These are phyloP conservation scores for Sporothrix brasiliensis DNA, from an alignment of 2,329 filamentous ascomycete genomes.

Conservation along the genomic window DNA sequence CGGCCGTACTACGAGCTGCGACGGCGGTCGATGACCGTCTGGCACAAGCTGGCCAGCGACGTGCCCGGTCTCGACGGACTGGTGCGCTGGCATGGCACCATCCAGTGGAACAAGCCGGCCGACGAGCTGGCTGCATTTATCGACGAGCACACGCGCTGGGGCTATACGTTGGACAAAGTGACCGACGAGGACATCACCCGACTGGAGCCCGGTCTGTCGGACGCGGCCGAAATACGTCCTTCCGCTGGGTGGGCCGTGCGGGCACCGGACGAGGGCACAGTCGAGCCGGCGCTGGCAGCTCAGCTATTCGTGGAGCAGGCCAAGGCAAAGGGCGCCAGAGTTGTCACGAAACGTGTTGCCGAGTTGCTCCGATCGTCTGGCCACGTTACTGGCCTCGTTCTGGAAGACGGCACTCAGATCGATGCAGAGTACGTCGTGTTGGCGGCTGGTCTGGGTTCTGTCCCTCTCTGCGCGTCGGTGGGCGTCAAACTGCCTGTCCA, in stretches of 20 bases:
- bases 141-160: constrained; percentile 39
- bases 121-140: constrained; percentile 37
- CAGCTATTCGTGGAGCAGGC: constrained; percentile 24
- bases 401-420: constrained; percentile 24
- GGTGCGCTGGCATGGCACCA: constrained; percentile 39
- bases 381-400: constrained; percentile 35
- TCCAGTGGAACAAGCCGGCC: constrained; percentile 38
- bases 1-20: constrained; percentile 42
- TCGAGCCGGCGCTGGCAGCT: constrained; percentile 41
- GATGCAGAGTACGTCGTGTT: constrained; percentile 41
- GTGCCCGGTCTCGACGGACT: constrained; percentile 37
- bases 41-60: constrained; percentile 36
- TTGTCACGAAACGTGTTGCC: neutral
- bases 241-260: constrained; percentile 36
- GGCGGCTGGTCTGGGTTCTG: constrained; percentile 41
- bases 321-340: neutral
- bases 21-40: constrained; percentile 40
- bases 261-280: constrained; percentile 39
- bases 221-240: constrained; percentile 30
- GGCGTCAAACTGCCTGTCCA: constrained; percentile 39
- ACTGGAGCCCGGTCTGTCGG: constrained; percentile 34
- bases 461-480: constrained; percentile 38
- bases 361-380: constrained; percentile 32
- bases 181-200: constrained; percentile 34
- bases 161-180: constrained; percentile 38